Conservation (phyloP, 2,329 filamentous ascomycete genomes). For the Falciphora oryzae region DNA sequence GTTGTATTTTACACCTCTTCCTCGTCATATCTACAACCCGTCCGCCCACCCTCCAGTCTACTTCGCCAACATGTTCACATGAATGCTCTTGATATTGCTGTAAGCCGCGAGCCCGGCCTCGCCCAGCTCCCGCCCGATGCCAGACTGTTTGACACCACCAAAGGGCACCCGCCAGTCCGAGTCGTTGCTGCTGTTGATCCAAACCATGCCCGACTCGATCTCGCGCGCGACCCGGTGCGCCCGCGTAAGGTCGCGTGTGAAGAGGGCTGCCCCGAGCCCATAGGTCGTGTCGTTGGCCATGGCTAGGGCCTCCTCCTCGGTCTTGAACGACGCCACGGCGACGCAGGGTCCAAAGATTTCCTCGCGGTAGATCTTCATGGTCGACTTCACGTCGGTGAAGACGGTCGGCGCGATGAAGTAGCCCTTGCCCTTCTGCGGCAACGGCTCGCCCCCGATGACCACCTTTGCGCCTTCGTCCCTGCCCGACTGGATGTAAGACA, state of each 20-base stretch:
- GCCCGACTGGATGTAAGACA: slow-evolving; percentile 61
- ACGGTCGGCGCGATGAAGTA: slow-evolving; percentile 31
- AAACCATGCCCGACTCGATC: slow-evolving; percentile 50
- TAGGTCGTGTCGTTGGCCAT: slow-evolving; percentile 44
- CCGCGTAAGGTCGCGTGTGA: slow-evolving; percentile 47
- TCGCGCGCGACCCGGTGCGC: slow-evolving; percentile 42
- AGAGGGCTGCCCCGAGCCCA: slow-evolving; percentile 51
- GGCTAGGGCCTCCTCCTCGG: slow-evolving; percentile 30
- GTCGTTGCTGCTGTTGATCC: slow-evolving; percentile 39
- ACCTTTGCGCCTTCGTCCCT: slow-evolving; percentile 61
- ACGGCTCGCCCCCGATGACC: slow-evolving; percentile 50
- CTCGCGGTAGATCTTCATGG: slow-evolving; percentile 29
- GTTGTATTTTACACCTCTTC: no score
- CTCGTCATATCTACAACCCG: no score
- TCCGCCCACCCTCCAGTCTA: background rate
- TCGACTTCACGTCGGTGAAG: slow-evolving; percentile 28
- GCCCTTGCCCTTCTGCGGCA: slow-evolving; percentile 44
- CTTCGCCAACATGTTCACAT: slow-evolving; percentile 28
- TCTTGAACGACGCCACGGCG: slow-evolving; percentile 27
- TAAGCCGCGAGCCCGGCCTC: slow-evolving; percentile 31
- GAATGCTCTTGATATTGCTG: slow-evolving; percentile 30
- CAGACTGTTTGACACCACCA: slow-evolving; percentile 32
- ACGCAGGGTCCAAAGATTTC: slow-evolving; percentile 33
- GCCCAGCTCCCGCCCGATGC: slow-evolving; percentile 31
- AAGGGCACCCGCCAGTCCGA: slow-evolving; percentile 48